A percentile compares a stretch with the other conserved stretches of the same genome.
phyloP scores from a whole-genome alignment of 768 basidiomycete genomes.

The Hygrocybe coccinea region DNA sequence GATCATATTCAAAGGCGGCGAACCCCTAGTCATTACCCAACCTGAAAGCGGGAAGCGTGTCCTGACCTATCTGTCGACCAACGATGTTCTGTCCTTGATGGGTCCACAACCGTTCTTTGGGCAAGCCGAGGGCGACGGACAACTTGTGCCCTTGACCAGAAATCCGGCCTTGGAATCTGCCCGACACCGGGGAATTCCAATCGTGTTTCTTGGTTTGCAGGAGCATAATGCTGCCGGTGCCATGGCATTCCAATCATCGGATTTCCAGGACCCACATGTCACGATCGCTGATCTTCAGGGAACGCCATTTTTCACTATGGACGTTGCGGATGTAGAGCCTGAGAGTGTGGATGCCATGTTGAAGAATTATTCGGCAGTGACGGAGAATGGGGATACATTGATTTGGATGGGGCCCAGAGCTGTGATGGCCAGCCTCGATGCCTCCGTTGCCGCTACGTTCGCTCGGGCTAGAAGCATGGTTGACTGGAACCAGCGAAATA shows the following conservation, averaged over 20 bases:
- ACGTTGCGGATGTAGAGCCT: conserved; percentile 52
- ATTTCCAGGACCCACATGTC: conserved; percentile 52
- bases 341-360: conserved; percentile 35
- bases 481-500: conserved; percentile 92
- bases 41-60: conserved; percentile 28
- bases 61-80: conserved; percentile 54
- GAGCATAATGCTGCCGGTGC: conserved; percentile 38
- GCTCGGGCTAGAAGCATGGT: conserved; percentile 75
- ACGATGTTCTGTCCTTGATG: conserved; percentile 59
- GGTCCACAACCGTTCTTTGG: conserved; percentile 68
- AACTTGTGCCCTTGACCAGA: conserved; percentile 28
- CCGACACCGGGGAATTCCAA: conserved; percentile 51
- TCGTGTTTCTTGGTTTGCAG: conserved; percentile 79
- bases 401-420: conserved; percentile 65
- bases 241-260: conserved; percentile 50
- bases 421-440: conserved; percentile 52
- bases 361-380: conserved; percentile 38
- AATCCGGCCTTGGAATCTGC: conserved; percentile 45
- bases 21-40: conserved; percentile 50
- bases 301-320: conserved; percentile 81
- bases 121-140: conserved; percentile 51
- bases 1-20: conserved; percentile 70
- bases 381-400: conserved; percentile 37
- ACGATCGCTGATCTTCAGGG: conserved; percentile 64
- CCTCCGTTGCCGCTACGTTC: conserved; percentile 69